Evolutionary conservation across 768 basidiomycete species (phyloP).

Genomic region (Rhizopogon roseolus): DNA sequence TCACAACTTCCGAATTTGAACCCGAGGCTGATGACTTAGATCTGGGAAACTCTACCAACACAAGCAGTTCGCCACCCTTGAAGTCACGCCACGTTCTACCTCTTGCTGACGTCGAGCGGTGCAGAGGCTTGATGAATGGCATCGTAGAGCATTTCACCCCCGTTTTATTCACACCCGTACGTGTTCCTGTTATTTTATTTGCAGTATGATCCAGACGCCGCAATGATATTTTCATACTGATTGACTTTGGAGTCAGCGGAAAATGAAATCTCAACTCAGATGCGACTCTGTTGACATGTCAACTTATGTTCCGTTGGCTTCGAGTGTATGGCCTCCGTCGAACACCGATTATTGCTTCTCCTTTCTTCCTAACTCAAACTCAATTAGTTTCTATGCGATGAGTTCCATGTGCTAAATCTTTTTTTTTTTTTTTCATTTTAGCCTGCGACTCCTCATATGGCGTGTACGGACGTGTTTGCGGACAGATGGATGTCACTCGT

Average conservation of each 20-base stretch:
- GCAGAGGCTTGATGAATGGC: constrained; percentile 43
- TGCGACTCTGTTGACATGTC: neutral
- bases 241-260: neutral
- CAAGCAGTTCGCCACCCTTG: neutral
- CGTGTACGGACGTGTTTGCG: constrained; percentile 67
- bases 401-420: neutral
- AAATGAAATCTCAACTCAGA: neutral
- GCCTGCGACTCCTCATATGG: constrained; percentile 65
- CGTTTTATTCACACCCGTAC: constrained; percentile 59
- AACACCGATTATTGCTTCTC: neutral
- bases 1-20: constrained; percentile 56
- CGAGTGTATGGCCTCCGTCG: neutral
- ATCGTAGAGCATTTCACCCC: constrained; percentile 70
- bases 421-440: constrained; percentile 3
- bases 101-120: constrained; percentile 33
- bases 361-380: neutral
- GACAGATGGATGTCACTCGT: constrained; percentile 69
- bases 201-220: neutral
- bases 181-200: constrained; percentile 7
- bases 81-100: constrained; percentile 22
- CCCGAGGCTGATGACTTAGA: constrained; percentile 23
- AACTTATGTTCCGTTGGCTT: neutral
- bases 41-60: constrained; percentile 1
- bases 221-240: neutral
- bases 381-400: neutral